Evolutionary conservation across 2,329 filamentous ascomycete species (phyloP).

Genomic region (Colletotrichum theobromicola): DNA sequence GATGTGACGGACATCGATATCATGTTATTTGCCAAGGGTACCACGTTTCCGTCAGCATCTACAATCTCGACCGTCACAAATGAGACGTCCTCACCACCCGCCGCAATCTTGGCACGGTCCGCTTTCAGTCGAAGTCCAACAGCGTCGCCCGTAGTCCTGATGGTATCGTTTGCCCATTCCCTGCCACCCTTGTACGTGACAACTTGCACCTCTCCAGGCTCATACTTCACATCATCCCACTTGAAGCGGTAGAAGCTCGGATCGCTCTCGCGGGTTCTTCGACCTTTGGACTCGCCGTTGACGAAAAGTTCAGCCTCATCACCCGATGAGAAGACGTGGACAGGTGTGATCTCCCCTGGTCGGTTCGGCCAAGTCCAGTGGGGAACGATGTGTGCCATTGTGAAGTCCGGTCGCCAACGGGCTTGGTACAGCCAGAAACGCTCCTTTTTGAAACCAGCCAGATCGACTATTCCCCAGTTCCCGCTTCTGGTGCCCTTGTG

Average conservation of each 20-base stretch:
- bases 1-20: not conserved
- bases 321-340: not conserved
- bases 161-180: not conserved
- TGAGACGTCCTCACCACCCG: not conserved
- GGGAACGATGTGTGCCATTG: not conserved
- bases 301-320: not conserved
- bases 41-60: not conserved
- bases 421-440: slow-evolving; percentile 37
- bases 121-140: not conserved
- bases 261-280: not conserved
- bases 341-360: not conserved
- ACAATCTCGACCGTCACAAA: not conserved
- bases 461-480: slow-evolving; percentile 62
- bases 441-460: slow-evolving; percentile 62
- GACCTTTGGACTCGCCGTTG: not conserved
- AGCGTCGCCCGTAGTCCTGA: not conserved
- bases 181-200: not conserved
- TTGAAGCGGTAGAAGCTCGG: not conserved
- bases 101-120: not conserved
- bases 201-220: not conserved
- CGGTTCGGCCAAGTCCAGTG: not conserved
- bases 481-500: slow-evolving; percentile 52
- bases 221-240: not conserved
- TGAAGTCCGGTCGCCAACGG: slow-evolving; percentile 27
- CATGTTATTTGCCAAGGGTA: not conserved